phyloP scores from a whole-genome alignment of 2,329 filamentous ascomycete genomes.

The Fusarium brevicatenulatum region DNA sequence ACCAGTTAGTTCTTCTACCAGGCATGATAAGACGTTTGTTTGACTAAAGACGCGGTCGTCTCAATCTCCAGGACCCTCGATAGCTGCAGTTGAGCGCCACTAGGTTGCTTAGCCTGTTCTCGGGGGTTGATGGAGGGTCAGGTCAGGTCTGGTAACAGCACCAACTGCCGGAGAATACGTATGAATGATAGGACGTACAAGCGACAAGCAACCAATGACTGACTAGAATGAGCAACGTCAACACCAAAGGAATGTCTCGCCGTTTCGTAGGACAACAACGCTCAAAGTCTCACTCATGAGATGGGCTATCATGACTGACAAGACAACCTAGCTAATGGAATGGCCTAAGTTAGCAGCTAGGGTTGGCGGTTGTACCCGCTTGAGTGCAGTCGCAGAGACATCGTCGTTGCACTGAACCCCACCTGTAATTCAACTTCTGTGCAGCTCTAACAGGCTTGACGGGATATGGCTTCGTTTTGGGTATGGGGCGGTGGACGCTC shows the following conservation, averaged over 20 bases:
- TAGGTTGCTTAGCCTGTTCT: slow-evolving; percentile 21
- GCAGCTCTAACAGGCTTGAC: slow-evolving; percentile 17
- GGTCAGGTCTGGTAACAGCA: background rate
- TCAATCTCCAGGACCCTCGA: slow-evolving; percentile 17
- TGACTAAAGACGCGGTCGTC: slow-evolving; percentile 20
- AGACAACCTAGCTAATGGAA: background rate
- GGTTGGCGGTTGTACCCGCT: slow-evolving; percentile 28
- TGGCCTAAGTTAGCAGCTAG: background rate
- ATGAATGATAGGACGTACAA: background rate
- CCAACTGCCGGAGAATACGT: slow-evolving; percentile 13
- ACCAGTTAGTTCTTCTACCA: slow-evolving; percentile 16
- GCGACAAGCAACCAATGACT: slow-evolving; percentile 1
- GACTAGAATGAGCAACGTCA: background rate
- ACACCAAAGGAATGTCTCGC: background rate
- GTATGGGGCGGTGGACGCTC: slow-evolving; percentile 23
- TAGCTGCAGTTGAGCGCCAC: slow-evolving; percentile 15
- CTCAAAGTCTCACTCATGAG: slow-evolving; percentile 5
- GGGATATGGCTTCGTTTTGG: slow-evolving; percentile 26
- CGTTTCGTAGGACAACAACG: slow-evolving; percentile 7
- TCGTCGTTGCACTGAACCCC: slow-evolving; percentile 28
- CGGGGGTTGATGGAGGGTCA: slow-evolving; percentile 8
- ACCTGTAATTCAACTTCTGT: slow-evolving; percentile 26
- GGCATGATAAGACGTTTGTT: slow-evolving; percentile 31
- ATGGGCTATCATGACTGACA: background rate
- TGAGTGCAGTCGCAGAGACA: slow-evolving; percentile 13